These are phyloP conservation scores for Penicillium argentinense DNA, from an alignment of 495 filamentous ascomycete species.

Conservation along the genomic window DNA sequence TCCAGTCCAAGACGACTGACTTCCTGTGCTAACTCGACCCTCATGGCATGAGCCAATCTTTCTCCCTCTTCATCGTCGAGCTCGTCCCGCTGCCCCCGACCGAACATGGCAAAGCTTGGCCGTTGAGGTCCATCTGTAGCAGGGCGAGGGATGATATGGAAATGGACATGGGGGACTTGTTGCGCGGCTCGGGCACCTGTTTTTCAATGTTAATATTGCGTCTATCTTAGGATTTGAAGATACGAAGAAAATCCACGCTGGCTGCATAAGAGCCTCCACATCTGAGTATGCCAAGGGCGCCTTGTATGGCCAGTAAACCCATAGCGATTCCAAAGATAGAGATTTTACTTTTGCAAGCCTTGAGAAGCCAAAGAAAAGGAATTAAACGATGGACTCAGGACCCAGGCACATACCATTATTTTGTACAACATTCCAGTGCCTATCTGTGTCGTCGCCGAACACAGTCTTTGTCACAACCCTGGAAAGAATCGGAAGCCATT, in stretches of 20 bases:
- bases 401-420: constrained; percentile 70
- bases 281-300: no score
- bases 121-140: constrained; percentile 27
- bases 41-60: constrained; percentile 59
- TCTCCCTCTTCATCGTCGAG: constrained; percentile 83
- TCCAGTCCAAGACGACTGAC: constrained; percentile 45
- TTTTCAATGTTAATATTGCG: background rate
- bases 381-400: background rate
- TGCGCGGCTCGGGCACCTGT: constrained; percentile 78
- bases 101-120: constrained; percentile 78
- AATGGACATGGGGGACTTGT: constrained; percentile 88
- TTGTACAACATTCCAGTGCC: constrained; percentile 82
- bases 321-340: no score
- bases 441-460: constrained; percentile 32
- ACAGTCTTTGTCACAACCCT: constrained; percentile 61
- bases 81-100: constrained; percentile 75
- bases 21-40: constrained; percentile 58
- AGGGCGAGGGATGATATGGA: constrained; percentile 83
- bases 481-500: constrained; percentile 73
- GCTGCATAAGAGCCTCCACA: no score
- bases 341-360: no score
- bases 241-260: no score
- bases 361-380: background rate
- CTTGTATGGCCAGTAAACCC: no score
- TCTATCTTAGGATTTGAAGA: background rate